Conservation (phyloP, 2,329 filamentous ascomycete genomes). For the Metarhizium anisopliae region DNA sequence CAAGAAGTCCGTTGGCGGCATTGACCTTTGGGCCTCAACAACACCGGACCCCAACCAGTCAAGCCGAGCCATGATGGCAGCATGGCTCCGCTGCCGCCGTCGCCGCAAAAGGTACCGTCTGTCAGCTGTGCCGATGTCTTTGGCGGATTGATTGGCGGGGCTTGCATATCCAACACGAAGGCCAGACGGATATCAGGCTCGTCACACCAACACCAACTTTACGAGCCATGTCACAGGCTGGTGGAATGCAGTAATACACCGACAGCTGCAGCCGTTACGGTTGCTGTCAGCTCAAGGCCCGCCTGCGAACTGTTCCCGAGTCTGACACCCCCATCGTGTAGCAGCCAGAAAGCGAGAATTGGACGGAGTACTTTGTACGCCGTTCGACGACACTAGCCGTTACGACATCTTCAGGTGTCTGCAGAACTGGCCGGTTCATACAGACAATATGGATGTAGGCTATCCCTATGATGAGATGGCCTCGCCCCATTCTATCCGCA, state of each 20-base stretch:
- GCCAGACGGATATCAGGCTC: not conserved
- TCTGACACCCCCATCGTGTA: not conserved
- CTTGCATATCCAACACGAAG: not conserved
- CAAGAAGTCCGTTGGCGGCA: not conserved
- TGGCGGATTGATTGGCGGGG: not conserved
- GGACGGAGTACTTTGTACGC: not conserved
- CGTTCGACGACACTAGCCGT: not conserved
- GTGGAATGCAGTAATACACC: not conserved
- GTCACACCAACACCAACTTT: not conserved
- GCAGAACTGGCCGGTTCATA: no score
- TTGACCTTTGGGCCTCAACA: no score
- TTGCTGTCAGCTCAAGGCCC: not conserved
- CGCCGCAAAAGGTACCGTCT: not conserved
- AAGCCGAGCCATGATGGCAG: not conserved
- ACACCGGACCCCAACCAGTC: not conserved
- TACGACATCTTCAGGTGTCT: no score
- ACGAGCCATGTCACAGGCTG: not conserved
- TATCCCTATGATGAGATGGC: no score
- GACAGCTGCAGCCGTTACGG: not conserved
- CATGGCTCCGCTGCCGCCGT: not conserved
- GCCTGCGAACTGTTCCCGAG: not conserved
- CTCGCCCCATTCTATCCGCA: no score
- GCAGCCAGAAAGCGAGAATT: not conserved
- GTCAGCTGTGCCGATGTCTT: not conserved
- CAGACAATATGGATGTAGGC: no score